phyloP scores from a whole-genome alignment of 2,329 filamentous ascomycete genomes.

The Fusarium palustre region DNA sequence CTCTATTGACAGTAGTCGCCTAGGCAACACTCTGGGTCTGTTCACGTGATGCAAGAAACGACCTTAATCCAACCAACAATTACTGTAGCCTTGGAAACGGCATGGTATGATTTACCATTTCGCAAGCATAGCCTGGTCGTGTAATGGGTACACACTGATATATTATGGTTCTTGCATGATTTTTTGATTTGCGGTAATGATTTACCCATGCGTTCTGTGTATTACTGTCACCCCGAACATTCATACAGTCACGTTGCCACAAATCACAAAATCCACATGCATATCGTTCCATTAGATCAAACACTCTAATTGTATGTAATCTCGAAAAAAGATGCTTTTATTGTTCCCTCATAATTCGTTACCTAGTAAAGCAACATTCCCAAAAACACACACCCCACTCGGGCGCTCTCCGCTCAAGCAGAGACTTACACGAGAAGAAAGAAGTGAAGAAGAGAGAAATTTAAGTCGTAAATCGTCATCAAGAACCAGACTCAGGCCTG shows the following conservation, averaged over 20 bases:
- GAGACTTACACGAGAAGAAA: constrained; percentile 41
- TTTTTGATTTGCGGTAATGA: neutral
- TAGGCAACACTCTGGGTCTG: constrained; percentile 25
- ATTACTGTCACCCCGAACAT: neutral
- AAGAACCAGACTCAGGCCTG: constrained; percentile 41
- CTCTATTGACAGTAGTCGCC: constrained; percentile 38
- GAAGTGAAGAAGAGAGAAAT: constrained; percentile 48
- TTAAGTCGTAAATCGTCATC: constrained; percentile 48
- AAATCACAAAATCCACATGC: constrained; percentile 11
- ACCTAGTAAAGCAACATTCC: constrained; percentile 54
- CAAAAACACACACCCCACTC: constrained; percentile 51
- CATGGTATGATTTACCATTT: constrained; percentile 7
- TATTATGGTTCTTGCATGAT: neutral
- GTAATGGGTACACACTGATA: neutral
- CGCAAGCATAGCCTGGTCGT: neutral
- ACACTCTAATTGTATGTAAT: constrained; percentile 43
- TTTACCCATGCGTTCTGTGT: neutral
- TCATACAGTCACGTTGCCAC: neutral
- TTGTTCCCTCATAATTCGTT: constrained; percentile 57
- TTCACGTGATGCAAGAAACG: constrained; percentile 21
- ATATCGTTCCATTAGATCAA: constrained; percentile 28
- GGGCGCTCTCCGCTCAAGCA: constrained; percentile 42
- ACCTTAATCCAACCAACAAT: constrained; percentile 11
- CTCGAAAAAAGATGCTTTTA: constrained; percentile 52
- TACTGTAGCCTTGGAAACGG: neutral